Base-by-base conservation (phyloP, 2,329 filamentous ascomycete genomes). In the Myotisia sp. region DNA sequence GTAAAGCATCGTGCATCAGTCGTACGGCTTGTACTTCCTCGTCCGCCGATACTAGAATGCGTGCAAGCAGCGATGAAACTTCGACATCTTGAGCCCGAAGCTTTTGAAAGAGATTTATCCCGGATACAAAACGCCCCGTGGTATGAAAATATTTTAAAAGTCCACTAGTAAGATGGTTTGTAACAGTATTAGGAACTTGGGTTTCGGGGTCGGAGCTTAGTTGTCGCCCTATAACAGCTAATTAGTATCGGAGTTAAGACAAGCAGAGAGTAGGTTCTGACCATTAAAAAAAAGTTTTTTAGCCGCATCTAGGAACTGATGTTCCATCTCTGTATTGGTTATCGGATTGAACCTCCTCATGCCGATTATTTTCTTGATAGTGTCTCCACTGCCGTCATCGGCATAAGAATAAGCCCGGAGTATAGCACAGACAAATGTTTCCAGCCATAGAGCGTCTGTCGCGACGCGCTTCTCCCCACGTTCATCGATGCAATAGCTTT, bases 31-130 rank as follows among this genome's bases (percentile, higher is more conserved):
- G 78, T n/a, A 98, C 90, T 54, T 98, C 90, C 54, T 98, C 90
- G 45, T 94, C 86, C 13, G 84, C 90, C 67, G 90, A 84, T 47
- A 95, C 81, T 46, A 93, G 73, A 16, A 98, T 84, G 47, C 82
- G 85, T 17, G 90, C 80, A 14, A 98, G 68, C 1, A 98, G 66
- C 0, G 90, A 95, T 0, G 90, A 92, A 1, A 98, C 86, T 52
- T 98, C 90, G 1, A 87, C 74, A 50, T 94, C 92, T 42, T 85
- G 79, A 7, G 76, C 77, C 28, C 87, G 78, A 31, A 98, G 71
- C 60, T 98, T 98, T 59, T 95, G 85, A 48, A 98, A 98, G 1
- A 98, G 69, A 46, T 98, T 98, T 58, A 98, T 93, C 9, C 86
- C 90, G 0, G 90, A 95, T 6, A 86, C 74, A 49, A 90, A 94